Base-by-base conservation (phyloP, 768 basidiomycete genomes). In the Serendipita sp. region DNA sequence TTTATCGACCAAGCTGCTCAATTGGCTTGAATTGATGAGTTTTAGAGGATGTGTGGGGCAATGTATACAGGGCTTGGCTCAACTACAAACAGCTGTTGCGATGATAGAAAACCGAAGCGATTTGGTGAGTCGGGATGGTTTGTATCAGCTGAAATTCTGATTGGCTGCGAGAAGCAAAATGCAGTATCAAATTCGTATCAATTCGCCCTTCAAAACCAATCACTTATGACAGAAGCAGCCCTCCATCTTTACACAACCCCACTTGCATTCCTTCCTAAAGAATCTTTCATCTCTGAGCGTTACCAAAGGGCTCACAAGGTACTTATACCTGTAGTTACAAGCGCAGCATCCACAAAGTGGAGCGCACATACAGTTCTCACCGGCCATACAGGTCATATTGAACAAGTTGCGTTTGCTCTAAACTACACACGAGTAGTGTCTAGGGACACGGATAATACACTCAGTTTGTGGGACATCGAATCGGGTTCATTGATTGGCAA, bases 1-100 rank as follows among this genome's bases (percentile, higher is more conserved):
- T 31, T 36, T 60, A 33, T n/a, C 16, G 27, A 60, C 18, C 18
- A 23, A 37, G 18, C 34, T 60, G 16, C 34, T 27, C 5, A 27
- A 60, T 29, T 60, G 55, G 55, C 27, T 60, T 11, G 55, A 60
- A 29, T 34, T 60, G 11, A 60, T 60, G 55, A 60, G 55, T 34
- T 31, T 23, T 23, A 31, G 36, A 33, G 55, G 55, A 8, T n/a
- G 27, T n/a, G 16, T 60, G 5, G 55, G 18, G 13, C 29, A 60
- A n/a, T 60, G 27, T 31, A 27, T 60, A 11, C 55, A 60, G 34
- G 55, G 55, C 8, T 29, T 60, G 10, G 23, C 55, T 4, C 55
- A 60, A 33, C 33, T 60, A 50, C 18, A 18, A 40, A 13, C 40
- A 40, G 40, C 40, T 40, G 40, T 50, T n/a, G n/a, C n/a, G 18